Conservation (phyloP, 164 flowering plant species). For the Nymphaea thermarum region DNA sequence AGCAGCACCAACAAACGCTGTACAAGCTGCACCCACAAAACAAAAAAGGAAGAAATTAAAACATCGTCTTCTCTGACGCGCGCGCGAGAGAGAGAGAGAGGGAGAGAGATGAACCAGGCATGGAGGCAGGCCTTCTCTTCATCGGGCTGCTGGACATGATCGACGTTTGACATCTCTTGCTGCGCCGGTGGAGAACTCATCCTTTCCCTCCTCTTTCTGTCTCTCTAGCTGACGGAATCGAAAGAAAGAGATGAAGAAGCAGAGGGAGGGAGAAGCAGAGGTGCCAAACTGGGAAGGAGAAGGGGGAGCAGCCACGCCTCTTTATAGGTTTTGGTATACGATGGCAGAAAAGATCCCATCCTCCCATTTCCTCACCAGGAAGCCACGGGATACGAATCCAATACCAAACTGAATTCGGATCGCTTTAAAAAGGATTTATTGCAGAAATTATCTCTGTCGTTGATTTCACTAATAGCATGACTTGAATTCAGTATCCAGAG, state of each 20-base stretch:
- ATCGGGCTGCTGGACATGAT: slow-evolving; percentile 29
- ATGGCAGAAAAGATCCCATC: too few relatives aligned
- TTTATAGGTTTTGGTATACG: too few relatives aligned
- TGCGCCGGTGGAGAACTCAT: slow-evolving; percentile 14
- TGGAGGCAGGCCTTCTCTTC: slow-evolving; percentile 56
- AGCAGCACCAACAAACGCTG: slow-evolving; percentile 39
- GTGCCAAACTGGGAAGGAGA: too few relatives aligned
- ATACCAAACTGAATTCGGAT: too few relatives aligned
- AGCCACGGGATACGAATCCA: too few relatives aligned
- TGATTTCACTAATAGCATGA: too few relatives aligned
- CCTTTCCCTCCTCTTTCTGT: neutral
- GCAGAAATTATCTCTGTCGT: too few relatives aligned
- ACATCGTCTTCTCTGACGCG: neutral
- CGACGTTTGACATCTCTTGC: slow-evolving; percentile 34
- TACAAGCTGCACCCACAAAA: slow-evolving; percentile 24
- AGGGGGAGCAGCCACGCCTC: too few relatives aligned
- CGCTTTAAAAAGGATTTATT: too few relatives aligned
- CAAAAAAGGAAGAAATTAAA: neutral
- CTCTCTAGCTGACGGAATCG: too few relatives aligned
- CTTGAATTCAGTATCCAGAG: too few relatives aligned
- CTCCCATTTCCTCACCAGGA: too few relatives aligned
- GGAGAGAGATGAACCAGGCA: slow-evolving; percentile 26
- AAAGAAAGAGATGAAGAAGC: neutral
- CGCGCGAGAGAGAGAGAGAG: neutral
- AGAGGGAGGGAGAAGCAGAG: neutral